Conservation (phyloP, 176 grass and related monocot genomes). For the Poa pratensis region DNA sequence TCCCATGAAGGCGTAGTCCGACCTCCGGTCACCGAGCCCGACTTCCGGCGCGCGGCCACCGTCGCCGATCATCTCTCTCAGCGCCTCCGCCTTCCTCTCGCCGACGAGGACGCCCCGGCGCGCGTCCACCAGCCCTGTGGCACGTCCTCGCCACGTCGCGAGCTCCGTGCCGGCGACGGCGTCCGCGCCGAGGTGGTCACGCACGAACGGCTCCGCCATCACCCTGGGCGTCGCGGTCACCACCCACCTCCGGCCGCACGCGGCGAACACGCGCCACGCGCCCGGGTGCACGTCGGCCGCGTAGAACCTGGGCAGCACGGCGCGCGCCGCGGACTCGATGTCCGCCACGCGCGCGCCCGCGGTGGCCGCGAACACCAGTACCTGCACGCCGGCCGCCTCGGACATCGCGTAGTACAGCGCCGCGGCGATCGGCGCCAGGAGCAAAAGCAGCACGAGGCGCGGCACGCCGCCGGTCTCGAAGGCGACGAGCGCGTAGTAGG, state of each 20-base stretch:
- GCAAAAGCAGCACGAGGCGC: slow-evolving; percentile 57
- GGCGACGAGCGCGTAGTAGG: slow-evolving; percentile 75
- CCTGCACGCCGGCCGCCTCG: slow-evolving; percentile 47
- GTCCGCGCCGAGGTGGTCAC: slow-evolving; percentile 56
- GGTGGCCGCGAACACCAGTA: slow-evolving; percentile 64
- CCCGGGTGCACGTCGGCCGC: slow-evolving; percentile 50
- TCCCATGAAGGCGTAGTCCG: slow-evolving; percentile 64
- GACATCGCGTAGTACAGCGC: slow-evolving; percentile 51
- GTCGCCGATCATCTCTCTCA: slow-evolving; percentile 39
- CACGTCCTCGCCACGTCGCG: slow-evolving; percentile 43
- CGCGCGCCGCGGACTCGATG: slow-evolving; percentile 63
- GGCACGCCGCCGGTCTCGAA: slow-evolving; percentile 68
- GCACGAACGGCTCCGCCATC: slow-evolving; percentile 78
- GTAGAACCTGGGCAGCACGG: slow-evolving; percentile 81
- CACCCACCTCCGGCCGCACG: slow-evolving; percentile 35
- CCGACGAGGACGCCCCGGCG: slow-evolving; percentile 46
- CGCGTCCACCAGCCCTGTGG: slow-evolving; percentile 42
- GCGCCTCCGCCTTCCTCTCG: slow-evolving; percentile 42
- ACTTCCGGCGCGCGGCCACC: slow-evolving; percentile 39
- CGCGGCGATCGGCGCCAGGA: slow-evolving; percentile 48
- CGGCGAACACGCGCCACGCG: slow-evolving; percentile 55
- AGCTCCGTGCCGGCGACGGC: slow-evolving; percentile 63
- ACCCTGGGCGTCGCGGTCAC: slow-evolving; percentile 52
- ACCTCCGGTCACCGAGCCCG: slow-evolving; percentile 45
- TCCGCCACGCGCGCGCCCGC: slow-evolving; percentile 55